phyloP scores from a whole-genome alignment of 2,329 filamentous ascomycete genomes.

The Chaetomium sp. region DNA sequence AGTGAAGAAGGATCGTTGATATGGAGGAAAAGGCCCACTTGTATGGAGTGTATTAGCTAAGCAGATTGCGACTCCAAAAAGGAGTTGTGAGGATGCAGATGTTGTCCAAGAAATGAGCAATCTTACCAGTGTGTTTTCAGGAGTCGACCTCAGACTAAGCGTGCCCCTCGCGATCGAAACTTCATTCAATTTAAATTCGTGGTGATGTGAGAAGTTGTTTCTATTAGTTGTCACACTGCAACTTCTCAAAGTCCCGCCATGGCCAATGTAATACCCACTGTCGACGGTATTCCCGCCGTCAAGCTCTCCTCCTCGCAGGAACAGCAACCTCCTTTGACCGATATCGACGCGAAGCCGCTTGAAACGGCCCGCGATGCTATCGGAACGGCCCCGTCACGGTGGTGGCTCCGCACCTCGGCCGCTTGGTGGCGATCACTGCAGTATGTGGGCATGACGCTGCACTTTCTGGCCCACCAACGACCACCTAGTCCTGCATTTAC shows the following conservation, averaged over 20 bases:
- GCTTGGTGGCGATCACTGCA: conserved; percentile 68
- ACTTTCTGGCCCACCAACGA: conserved; percentile 61
- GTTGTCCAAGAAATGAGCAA: too few relatives aligned
- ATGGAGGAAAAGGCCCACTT: too few relatives aligned
- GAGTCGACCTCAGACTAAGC: too few relatives aligned
- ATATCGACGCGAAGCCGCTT: conserved; percentile 20
- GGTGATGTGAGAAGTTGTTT: conserved; percentile 6
- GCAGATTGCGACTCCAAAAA: too few relatives aligned
- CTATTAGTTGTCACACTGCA: neutral
- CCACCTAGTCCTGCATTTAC: conserved; percentile 64
- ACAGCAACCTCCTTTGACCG: conserved; percentile 14
- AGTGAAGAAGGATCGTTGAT: too few relatives aligned
- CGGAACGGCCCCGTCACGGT: conserved; percentile 48
- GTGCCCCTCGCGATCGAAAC: too few relatives aligned
- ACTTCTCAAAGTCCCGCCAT: conserved; percentile 20
- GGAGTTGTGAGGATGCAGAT: too few relatives aligned
- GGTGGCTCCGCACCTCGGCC: conserved; percentile 64
- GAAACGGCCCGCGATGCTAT: conserved; percentile 32
- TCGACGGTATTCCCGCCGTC: conserved; percentile 32
- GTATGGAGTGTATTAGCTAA: too few relatives aligned
- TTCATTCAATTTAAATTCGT: neutral
- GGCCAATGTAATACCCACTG: conserved; percentile 31
- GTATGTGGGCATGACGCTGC: conserved; percentile 68
- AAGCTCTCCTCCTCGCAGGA: conserved; percentile 19
- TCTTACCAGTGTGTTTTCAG: too few relatives aligned